phyloP scores from a whole-genome alignment of 345 rosid species.

The Euclidium syriacum region DNA sequence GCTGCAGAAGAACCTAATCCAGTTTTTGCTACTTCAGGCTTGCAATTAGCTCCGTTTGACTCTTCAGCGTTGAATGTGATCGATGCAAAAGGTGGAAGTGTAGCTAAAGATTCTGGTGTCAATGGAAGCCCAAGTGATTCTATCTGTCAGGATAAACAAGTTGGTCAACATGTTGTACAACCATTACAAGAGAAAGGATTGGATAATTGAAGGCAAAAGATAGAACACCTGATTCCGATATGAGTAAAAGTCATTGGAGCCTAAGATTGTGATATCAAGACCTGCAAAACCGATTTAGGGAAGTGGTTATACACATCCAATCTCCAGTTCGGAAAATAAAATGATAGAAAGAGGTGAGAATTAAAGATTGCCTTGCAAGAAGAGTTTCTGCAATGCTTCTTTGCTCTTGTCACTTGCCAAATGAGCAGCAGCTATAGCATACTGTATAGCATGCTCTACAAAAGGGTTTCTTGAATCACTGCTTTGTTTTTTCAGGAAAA shows the following conservation, averaged over 20 bases:
- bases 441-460: slow-evolving; percentile 79
- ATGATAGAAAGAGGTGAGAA: background rate
- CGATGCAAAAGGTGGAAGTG: slow-evolving; percentile 79
- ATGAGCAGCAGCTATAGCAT: slow-evolving; percentile 80
- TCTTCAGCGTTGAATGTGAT: slow-evolving; percentile 73
- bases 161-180: slow-evolving; percentile 17
- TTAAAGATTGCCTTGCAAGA: slow-evolving; percentile 63
- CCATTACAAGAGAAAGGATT: background rate
- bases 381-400: slow-evolving; percentile 57
- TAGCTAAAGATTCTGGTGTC: slow-evolving; percentile 68
- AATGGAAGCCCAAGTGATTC: slow-evolving; percentile 84
- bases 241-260: slow-evolving; percentile 93
- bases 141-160: slow-evolving; percentile 41
- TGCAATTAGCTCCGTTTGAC: slow-evolving; percentile 52
- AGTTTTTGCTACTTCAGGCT: slow-evolving; percentile 98
- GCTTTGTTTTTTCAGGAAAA: slow-evolving; percentile 13
- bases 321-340: background rate
- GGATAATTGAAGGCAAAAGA: background rate
- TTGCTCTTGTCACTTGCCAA: slow-evolving; percentile 44
- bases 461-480: slow-evolving; percentile 85
- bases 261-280: slow-evolving; percentile 82
- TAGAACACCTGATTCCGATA: slow-evolving; percentile 71
- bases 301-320: slow-evolving; percentile 29
- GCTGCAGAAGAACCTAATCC: slow-evolving; percentile 99
- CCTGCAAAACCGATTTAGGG: slow-evolving; percentile 46